Percentiles rank a stretch among this genome's conserved stretches.
phyloP scores from a whole-genome alignment of 116 monocot genomes.

The Papilionanthe hybrid region DNA sequence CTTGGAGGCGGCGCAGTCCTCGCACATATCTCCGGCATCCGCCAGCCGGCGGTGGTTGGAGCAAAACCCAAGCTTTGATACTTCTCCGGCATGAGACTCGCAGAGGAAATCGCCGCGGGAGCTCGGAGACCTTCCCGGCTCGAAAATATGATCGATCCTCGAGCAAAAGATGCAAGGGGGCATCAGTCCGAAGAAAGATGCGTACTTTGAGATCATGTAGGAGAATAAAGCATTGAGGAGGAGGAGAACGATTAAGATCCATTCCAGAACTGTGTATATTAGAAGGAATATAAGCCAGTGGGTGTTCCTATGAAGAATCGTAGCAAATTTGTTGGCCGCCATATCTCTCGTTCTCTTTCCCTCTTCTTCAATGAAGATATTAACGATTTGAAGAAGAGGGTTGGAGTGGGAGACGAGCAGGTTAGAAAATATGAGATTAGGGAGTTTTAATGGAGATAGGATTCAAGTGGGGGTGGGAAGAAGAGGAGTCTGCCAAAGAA shows the following conservation, averaged over 20 bases:
- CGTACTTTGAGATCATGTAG: conserved; percentile 53
- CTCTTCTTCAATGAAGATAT: background rate
- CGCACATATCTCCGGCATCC: conserved; percentile 54
- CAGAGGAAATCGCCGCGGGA: conserved; percentile 38
- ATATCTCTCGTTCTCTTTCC: conserved; percentile 2
- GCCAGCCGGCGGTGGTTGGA: conserved; percentile 38
- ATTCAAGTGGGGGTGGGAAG: background rate
- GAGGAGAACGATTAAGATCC: conserved; percentile 62
- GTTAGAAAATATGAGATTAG: background rate
- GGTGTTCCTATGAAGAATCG: conserved; percentile 5
- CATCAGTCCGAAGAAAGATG: conserved; percentile 52
- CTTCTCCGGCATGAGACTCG: conserved; percentile 47
- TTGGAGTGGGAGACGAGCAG: background rate
- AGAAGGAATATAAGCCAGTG: conserved; percentile 38
- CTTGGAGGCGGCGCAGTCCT: conserved; percentile 37
- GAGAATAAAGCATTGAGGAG: conserved; percentile 65
- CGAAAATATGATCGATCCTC: conserved; percentile 52
- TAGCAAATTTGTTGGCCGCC: conserved; percentile 19
- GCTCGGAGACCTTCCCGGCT: conserved; percentile 10
- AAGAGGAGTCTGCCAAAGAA: conserved; percentile 3
- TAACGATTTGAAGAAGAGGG: too few species aligned
- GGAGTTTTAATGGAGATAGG: conserved; percentile 1
- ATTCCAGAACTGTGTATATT: conserved; percentile 58
- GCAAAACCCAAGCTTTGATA: conserved; percentile 58
- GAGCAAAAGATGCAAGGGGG: conserved; percentile 82